Percentiles rank a stretch among this genome's conserved stretches.
phyloP scores from a whole-genome alignment of 257 asterid species.

The Scutellaria galericulata region DNA sequence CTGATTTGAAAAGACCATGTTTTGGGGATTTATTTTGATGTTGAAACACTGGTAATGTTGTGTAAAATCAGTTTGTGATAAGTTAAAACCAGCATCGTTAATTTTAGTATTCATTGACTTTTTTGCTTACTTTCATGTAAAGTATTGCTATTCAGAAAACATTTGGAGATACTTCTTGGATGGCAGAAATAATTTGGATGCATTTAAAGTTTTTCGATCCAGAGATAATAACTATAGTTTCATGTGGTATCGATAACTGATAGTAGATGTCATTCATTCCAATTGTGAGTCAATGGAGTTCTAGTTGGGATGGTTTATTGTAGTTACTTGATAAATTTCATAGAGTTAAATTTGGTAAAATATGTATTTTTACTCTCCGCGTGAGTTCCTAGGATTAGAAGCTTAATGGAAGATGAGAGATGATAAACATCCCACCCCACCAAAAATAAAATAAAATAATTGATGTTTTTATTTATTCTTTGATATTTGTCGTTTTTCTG shows the following conservation, averaged over 20 bases:
- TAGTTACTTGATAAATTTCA: background rate
- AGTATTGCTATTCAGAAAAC: background rate
- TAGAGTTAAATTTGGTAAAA: background rate
- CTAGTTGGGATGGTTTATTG: background rate
- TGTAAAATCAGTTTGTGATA: background rate
- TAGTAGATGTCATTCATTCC: background rate
- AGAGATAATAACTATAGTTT: background rate
- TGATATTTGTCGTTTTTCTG: conserved; percentile 25
- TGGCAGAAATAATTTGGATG: background rate
- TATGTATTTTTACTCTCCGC: background rate
- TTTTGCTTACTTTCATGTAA: background rate
- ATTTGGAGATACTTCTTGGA: background rate
- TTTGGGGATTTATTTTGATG: background rate
- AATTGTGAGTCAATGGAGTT: background rate
- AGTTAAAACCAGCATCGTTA: background rate
- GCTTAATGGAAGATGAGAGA: no score
- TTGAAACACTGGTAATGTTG: background rate
- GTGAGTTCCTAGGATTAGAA: background rate
- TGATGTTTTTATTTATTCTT: background rate
- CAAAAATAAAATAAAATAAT: no score
- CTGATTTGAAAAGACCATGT: background rate
- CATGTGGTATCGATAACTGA: background rate
- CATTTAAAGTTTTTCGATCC: conserved; percentile 7
- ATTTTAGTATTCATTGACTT: background rate
- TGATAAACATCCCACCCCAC: no score